These are phyloP conservation scores for Eimeria zaria DNA, from an alignment of 169 alveolate species.

Conservation along the genomic window DNA sequence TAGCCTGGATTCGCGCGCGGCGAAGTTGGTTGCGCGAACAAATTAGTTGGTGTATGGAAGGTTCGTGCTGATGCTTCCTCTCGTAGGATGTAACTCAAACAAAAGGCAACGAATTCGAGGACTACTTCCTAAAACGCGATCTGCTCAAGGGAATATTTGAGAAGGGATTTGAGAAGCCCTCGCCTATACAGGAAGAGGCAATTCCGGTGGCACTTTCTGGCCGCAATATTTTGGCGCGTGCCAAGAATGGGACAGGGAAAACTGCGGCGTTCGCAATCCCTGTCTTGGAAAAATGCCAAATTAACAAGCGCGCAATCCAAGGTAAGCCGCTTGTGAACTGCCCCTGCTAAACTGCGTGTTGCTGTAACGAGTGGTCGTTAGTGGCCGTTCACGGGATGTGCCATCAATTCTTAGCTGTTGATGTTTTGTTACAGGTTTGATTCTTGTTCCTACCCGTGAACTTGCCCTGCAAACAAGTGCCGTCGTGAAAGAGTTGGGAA, in stretches of 20 bases:
- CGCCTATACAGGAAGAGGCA: conserved; percentile 99
- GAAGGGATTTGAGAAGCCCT: conserved; percentile 99
- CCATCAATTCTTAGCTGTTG: background rate
- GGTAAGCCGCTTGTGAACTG: conserved; percentile 13
- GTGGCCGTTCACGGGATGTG: background rate
- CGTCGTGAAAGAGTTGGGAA: conserved; percentile 98
- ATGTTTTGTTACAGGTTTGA: conserved; percentile 91
- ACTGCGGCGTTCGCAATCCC: conserved; percentile 99
- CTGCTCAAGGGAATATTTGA: conserved; percentile 99
- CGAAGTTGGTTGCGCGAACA: background rate
- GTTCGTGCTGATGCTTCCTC: background rate
- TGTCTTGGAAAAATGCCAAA: conserved; percentile 95
- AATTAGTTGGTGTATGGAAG: background rate
- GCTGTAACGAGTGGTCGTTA: background rate
- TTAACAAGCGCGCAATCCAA: conserved; percentile 85
- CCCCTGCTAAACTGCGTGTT: background rate
- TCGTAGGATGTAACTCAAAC: conserved; percentile 98
- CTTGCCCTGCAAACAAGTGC: conserved; percentile 98
- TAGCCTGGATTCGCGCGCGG: background rate
- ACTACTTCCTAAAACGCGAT: conserved; percentile 97
- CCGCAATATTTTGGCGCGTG: conserved; percentile 98
- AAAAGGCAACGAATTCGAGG: conserved; percentile 99
- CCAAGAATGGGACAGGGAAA: conserved; percentile 99
- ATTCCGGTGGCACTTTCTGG: conserved; percentile 99
- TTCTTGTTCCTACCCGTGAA: conserved; percentile 99